Evolutionary conservation across 2,329 filamentous ascomycete genomes (phyloP).

Genomic region (Tolypocladium ovalisporum): DNA sequence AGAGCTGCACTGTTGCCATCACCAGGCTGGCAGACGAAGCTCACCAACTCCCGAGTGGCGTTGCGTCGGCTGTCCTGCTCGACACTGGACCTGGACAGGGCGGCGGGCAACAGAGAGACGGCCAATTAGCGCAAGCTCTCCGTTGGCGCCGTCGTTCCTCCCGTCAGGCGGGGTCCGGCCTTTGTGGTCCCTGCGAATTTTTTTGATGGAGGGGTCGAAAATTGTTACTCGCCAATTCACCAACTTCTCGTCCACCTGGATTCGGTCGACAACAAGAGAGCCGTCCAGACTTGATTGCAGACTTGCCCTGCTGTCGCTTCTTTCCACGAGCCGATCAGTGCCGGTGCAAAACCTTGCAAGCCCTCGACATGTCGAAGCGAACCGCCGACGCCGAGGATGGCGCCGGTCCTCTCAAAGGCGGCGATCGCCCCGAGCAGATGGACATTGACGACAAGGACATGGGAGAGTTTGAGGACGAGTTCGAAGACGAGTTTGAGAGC

Average conservation of each 20-base stretch:
- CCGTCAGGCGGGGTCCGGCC: not conserved
- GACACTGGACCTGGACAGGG: too few relatives aligned
- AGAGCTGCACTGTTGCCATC: too few relatives aligned
- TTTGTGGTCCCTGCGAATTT: not conserved
- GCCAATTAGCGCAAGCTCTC: not conserved
- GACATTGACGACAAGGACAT: conserved; percentile 56
- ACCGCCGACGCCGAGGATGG: conserved; percentile 38
- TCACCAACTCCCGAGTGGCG: too few relatives aligned
- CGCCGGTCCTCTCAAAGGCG: conserved; percentile 45
- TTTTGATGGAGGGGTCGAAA: conserved; percentile 5
- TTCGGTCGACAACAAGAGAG: not conserved
- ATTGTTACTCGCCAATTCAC: not conserved
- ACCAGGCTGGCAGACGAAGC: too few relatives aligned
- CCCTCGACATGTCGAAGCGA: conserved; percentile 45
- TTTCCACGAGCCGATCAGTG: not conserved
- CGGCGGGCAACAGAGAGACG: not conserved
- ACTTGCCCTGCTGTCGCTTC: not conserved
- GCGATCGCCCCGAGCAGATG: conserved; percentile 51
- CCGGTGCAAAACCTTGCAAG: not conserved
- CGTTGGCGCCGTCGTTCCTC: not conserved
- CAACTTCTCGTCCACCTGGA: not conserved
- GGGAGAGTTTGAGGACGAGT: conserved; percentile 91
- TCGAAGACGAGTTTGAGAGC: conserved; percentile 82
- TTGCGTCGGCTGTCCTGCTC: too few relatives aligned
- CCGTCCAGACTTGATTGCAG: not conserved